Base-by-base conservation (phyloP, 2,329 filamentous ascomycete species). In the Colletotrichum salicis region DNA sequence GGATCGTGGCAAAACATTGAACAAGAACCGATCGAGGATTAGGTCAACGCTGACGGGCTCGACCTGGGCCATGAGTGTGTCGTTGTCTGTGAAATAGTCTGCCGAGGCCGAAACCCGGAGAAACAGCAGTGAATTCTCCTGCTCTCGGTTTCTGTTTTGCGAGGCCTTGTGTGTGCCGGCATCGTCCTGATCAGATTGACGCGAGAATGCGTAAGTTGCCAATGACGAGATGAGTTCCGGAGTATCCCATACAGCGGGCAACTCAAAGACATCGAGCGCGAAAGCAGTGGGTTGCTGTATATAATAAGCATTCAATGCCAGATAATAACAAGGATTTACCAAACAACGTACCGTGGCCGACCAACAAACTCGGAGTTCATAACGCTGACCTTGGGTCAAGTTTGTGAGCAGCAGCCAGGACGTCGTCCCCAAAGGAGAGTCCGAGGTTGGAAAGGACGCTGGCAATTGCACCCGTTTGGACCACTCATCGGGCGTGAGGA, bases 341-440 rank as follows among this genome's bases (percentile, higher is more conserved):
- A 35, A 58, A 33, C 55, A 37, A 87, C 93, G 82, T 87, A 97
- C 96, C 72, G 92, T 96, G 52, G 96, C 96, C 72, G 94, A 88
- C 95, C 96, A 99, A 84, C 96, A 98, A 71, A 98, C 87, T 66
- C 96, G 91, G 60, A 97, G 88, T 85, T 99, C 96, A 86, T 98
- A 98, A 75, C 95, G 89, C 78, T 92, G 92, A 12, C 90, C 89
- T 45, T 90, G 87, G n/a, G 83, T 86, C 66, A 99, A 86, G 41
- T 87, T 84, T 68, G 93, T 88, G 6, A 99, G 88, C 8, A 96
- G 83, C 75, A 95, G 89, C 96, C 96, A 98, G 33, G 93, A 92
- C 63, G 91, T 86, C 12, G 85, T 82, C 8, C 93, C 94, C 13
- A 84, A 80, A 11, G 86, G 86, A 35, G 82, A 79, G 2, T 83